Evolutionary conservation across 441 rosid genomes (phyloP).

Genomic region (Populus trichocarpa): DNA sequence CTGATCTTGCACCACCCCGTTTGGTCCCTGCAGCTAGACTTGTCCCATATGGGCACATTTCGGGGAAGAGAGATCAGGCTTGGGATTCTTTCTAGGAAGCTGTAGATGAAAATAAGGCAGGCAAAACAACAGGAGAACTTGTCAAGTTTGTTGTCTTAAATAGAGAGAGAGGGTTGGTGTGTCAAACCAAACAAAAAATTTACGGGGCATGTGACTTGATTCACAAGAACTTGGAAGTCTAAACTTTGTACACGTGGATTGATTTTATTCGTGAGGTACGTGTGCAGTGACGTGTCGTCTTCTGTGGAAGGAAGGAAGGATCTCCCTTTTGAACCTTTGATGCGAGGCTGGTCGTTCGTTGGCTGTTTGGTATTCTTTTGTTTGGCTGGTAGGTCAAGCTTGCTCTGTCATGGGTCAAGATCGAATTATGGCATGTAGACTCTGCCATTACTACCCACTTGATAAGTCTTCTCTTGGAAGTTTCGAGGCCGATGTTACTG

Average conservation of each 20-base stretch:
- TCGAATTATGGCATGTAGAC: background rate
- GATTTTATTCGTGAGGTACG: background rate
- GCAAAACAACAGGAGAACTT: background rate
- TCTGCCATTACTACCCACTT: too few relatives aligned
- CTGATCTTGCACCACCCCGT: constrained; percentile 17
- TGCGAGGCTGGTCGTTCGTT: background rate
- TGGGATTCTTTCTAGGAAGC: background rate
- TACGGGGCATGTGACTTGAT: background rate
- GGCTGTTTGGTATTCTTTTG: background rate
- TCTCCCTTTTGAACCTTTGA: background rate
- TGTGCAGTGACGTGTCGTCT: background rate
- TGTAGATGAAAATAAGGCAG: background rate
- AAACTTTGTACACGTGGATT: background rate
- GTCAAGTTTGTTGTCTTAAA: background rate
- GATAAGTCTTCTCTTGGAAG: too few relatives aligned
- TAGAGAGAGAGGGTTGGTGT: background rate
- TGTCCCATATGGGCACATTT: constrained; percentile 69
- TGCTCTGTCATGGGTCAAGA: background rate
- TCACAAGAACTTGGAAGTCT: background rate
- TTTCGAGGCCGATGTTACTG: too few relatives aligned
- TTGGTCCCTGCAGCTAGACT: constrained; percentile 11
- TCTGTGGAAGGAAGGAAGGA: background rate
- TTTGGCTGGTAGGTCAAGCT: background rate
- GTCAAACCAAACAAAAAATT: background rate
- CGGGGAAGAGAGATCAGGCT: background rate